These are phyloP conservation scores for Raffaelea arxii DNA, from an alignment of 2,329 filamentous ascomycete genomes.

Conservation along the genomic window DNA sequence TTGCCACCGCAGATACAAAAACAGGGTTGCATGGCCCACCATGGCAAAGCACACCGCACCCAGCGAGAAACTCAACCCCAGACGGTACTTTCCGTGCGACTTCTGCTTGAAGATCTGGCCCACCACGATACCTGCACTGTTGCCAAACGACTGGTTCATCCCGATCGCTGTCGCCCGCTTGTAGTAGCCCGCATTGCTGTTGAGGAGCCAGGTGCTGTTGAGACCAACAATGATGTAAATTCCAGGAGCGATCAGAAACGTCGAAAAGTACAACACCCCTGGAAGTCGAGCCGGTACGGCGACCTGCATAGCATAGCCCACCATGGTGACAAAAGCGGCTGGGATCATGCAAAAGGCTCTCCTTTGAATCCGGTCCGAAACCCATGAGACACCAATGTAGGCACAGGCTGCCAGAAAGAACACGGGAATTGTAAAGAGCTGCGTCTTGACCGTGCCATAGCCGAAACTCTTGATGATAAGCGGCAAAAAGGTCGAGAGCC, in stretches of 20 bases:
- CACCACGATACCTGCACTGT: constrained; percentile 8
- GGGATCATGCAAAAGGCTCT: constrained; percentile 1
- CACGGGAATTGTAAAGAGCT: constrained; percentile 22
- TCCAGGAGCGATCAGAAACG: constrained; percentile 11
- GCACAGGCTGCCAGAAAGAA: constrained; percentile 18
- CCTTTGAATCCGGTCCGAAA: constrained; percentile 27
- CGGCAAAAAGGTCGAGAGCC: constrained; percentile 24
- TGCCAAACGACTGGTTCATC: constrained; percentile 14
- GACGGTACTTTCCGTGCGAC: not conserved
- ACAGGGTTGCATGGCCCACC: not conserved
- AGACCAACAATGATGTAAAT: constrained; percentile 13
- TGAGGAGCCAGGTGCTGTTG: constrained; percentile 6
- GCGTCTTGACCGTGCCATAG: constrained; percentile 10
- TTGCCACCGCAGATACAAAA: not conserved
- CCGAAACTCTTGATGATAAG: constrained; percentile 24
- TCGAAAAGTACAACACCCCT: constrained; percentile 17
- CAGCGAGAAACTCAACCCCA: not conserved
- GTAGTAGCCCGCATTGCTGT: not conserved
- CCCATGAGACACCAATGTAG: constrained; percentile 16
- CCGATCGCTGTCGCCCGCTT: constrained; percentile 1
- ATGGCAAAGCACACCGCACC: not conserved
- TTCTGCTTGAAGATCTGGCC: not conserved
- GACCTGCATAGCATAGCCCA: constrained; percentile 8
- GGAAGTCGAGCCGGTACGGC: constrained; percentile 5
- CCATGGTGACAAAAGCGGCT: not conserved